Percentiles rank a stretch among this genome's conserved stretches.
phyloP scores from a whole-genome alignment of 495 filamentous ascomycete species.

The Podospora fimiseda region DNA sequence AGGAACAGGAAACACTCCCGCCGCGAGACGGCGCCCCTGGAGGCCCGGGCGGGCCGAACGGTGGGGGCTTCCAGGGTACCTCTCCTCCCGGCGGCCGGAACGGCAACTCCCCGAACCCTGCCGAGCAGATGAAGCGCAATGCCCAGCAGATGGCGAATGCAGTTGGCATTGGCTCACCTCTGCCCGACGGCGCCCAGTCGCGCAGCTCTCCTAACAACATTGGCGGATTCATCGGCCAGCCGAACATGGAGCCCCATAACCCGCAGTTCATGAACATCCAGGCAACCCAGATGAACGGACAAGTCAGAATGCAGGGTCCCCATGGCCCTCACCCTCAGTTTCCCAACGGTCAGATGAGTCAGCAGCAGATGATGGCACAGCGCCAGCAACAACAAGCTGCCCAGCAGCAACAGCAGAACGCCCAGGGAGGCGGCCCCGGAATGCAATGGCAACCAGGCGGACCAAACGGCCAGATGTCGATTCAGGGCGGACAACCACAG shows the following conservation, averaged over 20 bases:
- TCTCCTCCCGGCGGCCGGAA: constrained; percentile 77
- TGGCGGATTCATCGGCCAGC: constrained; percentile 54
- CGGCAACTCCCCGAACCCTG: constrained; percentile 82
- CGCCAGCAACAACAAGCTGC: constrained; percentile 31
- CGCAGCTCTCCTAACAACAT: constrained; percentile 80
- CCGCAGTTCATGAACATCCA: constrained; percentile 39
- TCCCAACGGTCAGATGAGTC: constrained; percentile 61
- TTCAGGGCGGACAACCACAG: constrained; percentile 51
- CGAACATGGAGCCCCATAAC: constrained; percentile 53
- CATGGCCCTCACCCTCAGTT: constrained; percentile 73
- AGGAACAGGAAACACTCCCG: constrained; percentile 70
- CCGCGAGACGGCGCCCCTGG: constrained; percentile 56
- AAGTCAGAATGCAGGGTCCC: constrained; percentile 77
- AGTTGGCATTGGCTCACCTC: constrained; percentile 68
- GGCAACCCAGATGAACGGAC: constrained; percentile 52
- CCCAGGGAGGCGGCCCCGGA: constrained; percentile 27
- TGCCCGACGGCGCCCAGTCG: constrained; percentile 66
- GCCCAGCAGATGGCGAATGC: constrained; percentile 80
- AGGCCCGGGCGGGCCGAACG: constrained; percentile 45
- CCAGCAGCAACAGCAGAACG: constrained; percentile 31
- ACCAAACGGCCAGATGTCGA: constrained; percentile 59
- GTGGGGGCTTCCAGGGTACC: constrained; percentile 55
- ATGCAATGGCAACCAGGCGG: constrained; percentile 55
- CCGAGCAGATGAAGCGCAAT: constrained; percentile 80
- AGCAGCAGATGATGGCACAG: constrained; percentile 31